Percentiles rank a stretch among this genome's conserved stretches.
These are phyloP conservation scores for Canavalia ensiformis DNA, from an alignment of 306 rosid species.

Conservation along the genomic window DNA sequence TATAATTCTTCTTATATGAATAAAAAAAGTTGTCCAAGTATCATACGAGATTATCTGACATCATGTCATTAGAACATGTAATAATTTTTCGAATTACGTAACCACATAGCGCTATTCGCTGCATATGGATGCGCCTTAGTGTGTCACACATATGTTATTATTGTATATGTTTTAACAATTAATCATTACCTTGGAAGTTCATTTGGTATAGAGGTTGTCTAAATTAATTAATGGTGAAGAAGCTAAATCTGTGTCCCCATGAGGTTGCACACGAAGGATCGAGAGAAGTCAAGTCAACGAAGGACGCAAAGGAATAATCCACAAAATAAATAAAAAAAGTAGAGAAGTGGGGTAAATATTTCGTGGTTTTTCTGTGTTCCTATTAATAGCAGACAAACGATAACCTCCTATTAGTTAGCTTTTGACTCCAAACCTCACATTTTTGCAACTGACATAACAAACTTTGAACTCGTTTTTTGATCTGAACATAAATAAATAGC, in stretches of 20 bases:
- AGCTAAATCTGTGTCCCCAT: neutral
- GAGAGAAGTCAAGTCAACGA: neutral
- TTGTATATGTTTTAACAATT: neutral
- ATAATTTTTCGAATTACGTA: no score
- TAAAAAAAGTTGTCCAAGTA: no score
- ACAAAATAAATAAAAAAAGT: no score
- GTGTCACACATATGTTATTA: neutral
- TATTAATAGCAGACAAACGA: constrained; percentile 5
- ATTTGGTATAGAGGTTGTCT: neutral
- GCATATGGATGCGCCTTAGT: neutral
- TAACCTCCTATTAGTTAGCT: neutral
- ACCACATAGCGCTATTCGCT: neutral
- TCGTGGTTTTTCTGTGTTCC: constrained; percentile 37
- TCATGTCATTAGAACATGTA: no score
- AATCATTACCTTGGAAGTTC: neutral
- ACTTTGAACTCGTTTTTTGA: constrained; percentile 3
- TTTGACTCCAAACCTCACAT: constrained; percentile 54
- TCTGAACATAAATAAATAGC: neutral
- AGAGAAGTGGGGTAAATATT: neutral
- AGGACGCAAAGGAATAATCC: no score
- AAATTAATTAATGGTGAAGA: neutral
- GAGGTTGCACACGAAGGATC: neutral
- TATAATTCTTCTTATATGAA: no score
- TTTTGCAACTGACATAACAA: constrained; percentile 39
- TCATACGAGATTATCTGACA: no score